These are phyloP conservation scores for Wickerhamomyces queroliae DNA, from an alignment of 805 yeast species.

Conservation along the genomic window DNA sequence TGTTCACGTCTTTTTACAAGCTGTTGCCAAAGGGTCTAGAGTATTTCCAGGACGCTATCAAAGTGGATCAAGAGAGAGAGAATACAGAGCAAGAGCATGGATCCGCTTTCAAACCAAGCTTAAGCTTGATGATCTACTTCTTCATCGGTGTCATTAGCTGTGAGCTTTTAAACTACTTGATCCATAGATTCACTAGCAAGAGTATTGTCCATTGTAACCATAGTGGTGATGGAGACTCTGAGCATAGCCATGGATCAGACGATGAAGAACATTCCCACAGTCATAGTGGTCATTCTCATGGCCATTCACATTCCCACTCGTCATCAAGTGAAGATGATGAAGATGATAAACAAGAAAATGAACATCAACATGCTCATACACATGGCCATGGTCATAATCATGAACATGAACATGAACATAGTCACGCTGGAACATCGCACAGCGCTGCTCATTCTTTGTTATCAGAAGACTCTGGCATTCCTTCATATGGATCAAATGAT, in stretches of 20 bases:
- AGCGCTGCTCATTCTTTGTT: constrained; percentile 3
- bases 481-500: neutral
- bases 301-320: constrained; percentile 9
- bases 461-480: neutral
- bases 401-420: no score
- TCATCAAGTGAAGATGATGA: constrained; percentile 3
- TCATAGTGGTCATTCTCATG: constrained; percentile 15
- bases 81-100: constrained; percentile 9
- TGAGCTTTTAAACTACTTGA: constrained; percentile 49
- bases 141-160: constrained; percentile 60
- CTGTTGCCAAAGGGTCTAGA: constrained; percentile 63
- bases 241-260: constrained; percentile 2
- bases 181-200: constrained; percentile 74
- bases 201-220: constrained; percentile 86
- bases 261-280: constrained; percentile 12
- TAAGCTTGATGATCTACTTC: constrained; percentile 38
- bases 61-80: neutral
- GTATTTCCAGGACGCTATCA: constrained; percentile 33
- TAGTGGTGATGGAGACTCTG: constrained; percentile 30
- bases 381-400: constrained; percentile 1
- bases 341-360: neutral
- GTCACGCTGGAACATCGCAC: neutral
- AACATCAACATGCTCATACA: constrained; percentile 3
- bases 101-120: constrained; percentile 23
- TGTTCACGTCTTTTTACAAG: constrained; percentile 71